Percentiles rank a stretch among this genome's conserved stretches.
phyloP scores from a whole-genome alignment of 441 rosid species.

The Corymbia calophylla region DNA sequence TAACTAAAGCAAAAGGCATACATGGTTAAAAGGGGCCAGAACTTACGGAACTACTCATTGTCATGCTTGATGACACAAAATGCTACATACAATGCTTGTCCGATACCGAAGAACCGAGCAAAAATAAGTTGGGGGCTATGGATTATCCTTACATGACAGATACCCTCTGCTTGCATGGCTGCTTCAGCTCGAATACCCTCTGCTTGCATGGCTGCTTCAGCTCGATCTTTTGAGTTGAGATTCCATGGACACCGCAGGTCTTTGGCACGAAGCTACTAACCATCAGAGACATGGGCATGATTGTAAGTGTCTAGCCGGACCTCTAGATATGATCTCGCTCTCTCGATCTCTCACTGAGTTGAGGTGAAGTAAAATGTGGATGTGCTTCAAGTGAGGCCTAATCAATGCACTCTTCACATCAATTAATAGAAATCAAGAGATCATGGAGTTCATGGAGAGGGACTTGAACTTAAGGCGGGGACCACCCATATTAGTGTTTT shows the following conservation, averaged over 20 bases:
- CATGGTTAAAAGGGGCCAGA: neutral
- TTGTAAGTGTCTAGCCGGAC: neutral
- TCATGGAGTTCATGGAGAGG: neutral
- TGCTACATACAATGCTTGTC: neutral
- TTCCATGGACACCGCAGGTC: neutral
- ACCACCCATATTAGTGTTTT: neutral
- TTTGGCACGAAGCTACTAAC: neutral
- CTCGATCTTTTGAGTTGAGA: neutral
- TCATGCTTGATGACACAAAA: neutral
- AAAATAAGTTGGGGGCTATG: neutral
- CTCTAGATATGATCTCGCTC: neutral
- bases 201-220: neutral
- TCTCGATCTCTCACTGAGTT: neutral
- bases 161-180: neutral
- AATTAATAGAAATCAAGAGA: neutral
- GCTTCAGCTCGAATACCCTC: neutral
- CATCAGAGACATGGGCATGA: neutral
- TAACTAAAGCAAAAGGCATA: neutral
- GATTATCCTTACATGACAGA: neutral
- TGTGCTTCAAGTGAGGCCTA: neutral
- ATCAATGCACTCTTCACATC: neutral
- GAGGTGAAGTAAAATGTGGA: neutral
- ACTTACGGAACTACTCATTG: neutral
- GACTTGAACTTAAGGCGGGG: neutral
- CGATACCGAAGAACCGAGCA: neutral